Conservation (phyloP, 2,329 filamentous ascomycete genomes). For the Monascus ruber region DNA sequence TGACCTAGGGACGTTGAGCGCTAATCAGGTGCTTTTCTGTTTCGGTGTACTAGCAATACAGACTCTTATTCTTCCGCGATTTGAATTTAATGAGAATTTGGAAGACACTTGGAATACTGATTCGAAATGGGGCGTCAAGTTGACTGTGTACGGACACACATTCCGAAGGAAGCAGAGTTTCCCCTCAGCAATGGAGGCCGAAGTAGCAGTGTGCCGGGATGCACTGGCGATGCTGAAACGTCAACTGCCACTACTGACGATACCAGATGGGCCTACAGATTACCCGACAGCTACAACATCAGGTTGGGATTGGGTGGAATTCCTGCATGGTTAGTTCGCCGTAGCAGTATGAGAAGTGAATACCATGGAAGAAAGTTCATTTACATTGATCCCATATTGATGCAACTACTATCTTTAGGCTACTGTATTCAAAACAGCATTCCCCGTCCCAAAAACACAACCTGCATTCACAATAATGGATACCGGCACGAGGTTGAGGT, state of each 20-base stretch:
- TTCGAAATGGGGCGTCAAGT: constrained; percentile 14
- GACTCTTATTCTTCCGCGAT: constrained; percentile 14
- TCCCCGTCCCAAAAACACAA: constrained; percentile 10
- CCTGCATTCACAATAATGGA: constrained; percentile 10
- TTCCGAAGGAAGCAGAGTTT: constrained; percentile 7
- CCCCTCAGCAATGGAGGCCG: constrained; percentile 9
- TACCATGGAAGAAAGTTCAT: not conserved
- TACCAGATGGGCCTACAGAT: constrained; percentile 16
- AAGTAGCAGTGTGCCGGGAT: constrained; percentile 14
- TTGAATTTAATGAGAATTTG: constrained; percentile 11
- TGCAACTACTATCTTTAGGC: constrained; percentile 6
- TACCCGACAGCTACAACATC: constrained; percentile 2
- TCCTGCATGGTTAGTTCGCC: constrained; percentile 16
- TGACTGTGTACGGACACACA: constrained; percentile 20
- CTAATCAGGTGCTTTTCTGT: constrained; percentile 16
- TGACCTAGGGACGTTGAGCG: constrained; percentile 4
- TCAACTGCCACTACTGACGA: constrained; percentile 13
- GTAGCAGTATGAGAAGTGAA: not conserved
- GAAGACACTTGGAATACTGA: not conserved
- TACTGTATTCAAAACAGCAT: constrained; percentile 12
- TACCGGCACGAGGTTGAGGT: constrained; percentile 19
- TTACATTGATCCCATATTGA: not conserved
- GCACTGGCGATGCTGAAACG: constrained; percentile 15
- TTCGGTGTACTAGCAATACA: constrained; percentile 20
- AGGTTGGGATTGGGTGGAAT: constrained; percentile 17